A percentile compares a stretch with the other conserved stretches of the same genome.
Evolutionary conservation across 345 rosid species (phyloP).

Genomic region (Eucalyptus curtisii): DNA sequence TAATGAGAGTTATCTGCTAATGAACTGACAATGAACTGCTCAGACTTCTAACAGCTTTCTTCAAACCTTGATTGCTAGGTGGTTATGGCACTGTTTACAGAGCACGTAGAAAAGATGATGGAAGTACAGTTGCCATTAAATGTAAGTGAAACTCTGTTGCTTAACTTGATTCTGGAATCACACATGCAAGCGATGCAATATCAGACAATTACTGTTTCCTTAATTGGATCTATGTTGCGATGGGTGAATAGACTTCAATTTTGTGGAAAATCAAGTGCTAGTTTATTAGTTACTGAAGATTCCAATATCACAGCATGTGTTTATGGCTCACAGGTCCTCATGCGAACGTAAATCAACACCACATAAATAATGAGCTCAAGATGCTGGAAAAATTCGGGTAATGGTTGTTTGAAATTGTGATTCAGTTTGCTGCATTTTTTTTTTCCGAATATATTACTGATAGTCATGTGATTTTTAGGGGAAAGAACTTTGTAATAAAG

Average conservation of each 20-base stretch:
- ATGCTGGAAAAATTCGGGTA: conserved; percentile 98
- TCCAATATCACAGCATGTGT: not conserved
- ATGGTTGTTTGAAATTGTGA: not conserved
- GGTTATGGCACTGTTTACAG: conserved; percentile 92
- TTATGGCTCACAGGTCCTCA: conserved; percentile 59
- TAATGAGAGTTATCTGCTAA: not conserved
- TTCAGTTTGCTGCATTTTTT: not conserved
- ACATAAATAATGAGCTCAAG: conserved; percentile 59
- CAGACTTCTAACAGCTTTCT: not conserved
- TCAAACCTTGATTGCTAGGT: conserved; percentile 37
- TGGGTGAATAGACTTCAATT: not conserved
- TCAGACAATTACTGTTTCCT: not conserved
- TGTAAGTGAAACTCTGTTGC: conserved; percentile 27
- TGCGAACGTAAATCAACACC: conserved; percentile 59
- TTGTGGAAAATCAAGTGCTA: not conserved
- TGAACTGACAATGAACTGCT: not conserved
- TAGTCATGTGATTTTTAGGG: conserved; percentile 29
- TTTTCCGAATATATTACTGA: not conserved
- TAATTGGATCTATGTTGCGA: not conserved
- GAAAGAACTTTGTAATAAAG: conserved; percentile 67
- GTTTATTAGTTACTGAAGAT: not conserved
- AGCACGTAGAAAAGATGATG: conserved; percentile 64
- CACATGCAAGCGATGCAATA: not conserved
- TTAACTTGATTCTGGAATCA: not conserved
- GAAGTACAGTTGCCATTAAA: conserved; percentile 75